Evolutionary conservation across 106 monocot species (phyloP).

Genomic region (Triglochin maritima): DNA sequence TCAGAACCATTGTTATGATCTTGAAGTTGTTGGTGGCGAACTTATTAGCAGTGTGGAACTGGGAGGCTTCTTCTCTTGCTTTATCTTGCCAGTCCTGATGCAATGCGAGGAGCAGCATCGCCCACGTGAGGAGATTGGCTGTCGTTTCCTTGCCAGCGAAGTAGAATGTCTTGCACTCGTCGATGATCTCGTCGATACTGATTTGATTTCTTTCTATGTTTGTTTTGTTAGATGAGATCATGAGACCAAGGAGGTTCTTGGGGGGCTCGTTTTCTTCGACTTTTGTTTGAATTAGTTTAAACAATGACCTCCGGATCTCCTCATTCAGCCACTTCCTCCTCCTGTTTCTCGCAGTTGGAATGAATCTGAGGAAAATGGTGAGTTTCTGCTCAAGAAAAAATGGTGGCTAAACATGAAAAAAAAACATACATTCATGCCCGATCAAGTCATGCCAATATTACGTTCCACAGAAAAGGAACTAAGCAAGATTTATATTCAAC

Average conservation of each 20-base stretch:
- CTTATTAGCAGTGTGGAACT: constrained; percentile 23
- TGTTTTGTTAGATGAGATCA: constrained; percentile 42
- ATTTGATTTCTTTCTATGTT: constrained; percentile 26
- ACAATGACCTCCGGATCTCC: constrained; percentile 34
- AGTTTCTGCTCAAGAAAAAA: background rate
- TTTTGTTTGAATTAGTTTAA: constrained; percentile 40
- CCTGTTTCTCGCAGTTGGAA: constrained; percentile 32
- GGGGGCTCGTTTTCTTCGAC: constrained; percentile 23
- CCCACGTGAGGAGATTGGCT: constrained; percentile 66
- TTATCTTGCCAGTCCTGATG: constrained; percentile 77
- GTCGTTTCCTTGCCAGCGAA: constrained; percentile 93
- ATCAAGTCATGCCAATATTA: no score
- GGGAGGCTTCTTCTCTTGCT: constrained; percentile 56
- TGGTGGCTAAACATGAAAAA: background rate
- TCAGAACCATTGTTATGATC: constrained; percentile 56
- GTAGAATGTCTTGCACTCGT: constrained; percentile 95
- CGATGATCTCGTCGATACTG: constrained; percentile 57
- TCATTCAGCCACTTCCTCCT: constrained; percentile 34
- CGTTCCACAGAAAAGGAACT: no score
- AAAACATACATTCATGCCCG: no score
- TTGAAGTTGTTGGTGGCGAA: constrained; percentile 33
- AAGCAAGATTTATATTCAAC: no score
- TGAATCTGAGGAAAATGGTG: background rate
- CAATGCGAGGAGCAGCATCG: constrained; percentile 44
- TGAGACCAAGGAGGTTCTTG: constrained; percentile 60